Conservation (phyloP, 2,329 filamentous ascomycete genomes). For the Pezicula carpinea region DNA sequence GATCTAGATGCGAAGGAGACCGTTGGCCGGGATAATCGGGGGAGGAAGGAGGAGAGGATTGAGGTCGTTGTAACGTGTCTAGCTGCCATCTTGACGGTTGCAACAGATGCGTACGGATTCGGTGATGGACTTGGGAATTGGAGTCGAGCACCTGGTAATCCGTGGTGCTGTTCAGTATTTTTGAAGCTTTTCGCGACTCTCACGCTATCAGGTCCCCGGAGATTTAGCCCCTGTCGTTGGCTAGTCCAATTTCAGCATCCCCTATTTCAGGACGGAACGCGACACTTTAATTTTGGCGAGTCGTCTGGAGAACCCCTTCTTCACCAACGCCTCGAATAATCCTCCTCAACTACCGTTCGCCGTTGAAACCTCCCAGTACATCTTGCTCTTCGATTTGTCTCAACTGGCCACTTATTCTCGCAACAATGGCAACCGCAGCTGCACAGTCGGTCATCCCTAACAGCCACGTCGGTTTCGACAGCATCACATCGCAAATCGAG, state of each 20-base stretch:
- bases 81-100: slow-evolving; percentile 38
- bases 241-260: slow-evolving; percentile 6
- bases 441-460: slow-evolving; percentile 65
- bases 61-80: slow-evolving; percentile 35
- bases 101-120: neutral
- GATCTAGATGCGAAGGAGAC: slow-evolving; percentile 38
- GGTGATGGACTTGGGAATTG: slow-evolving; percentile 1
- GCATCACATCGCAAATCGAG: slow-evolving; percentile 99
- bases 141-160: neutral
- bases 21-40: slow-evolving; percentile 43
- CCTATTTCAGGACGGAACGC: slow-evolving; percentile 17
- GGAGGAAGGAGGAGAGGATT: slow-evolving; percentile 47
- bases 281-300: slow-evolving; percentile 17
- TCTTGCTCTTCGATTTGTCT: neutral
- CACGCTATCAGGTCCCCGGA: neutral
- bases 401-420: slow-evolving; percentile 2
- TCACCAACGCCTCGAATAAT: neutral
- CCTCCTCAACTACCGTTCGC: neutral
- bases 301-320: neutral
- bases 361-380: neutral
- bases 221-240: neutral
- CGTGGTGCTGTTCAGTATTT: slow-evolving; percentile 4
- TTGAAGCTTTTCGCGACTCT: slow-evolving; percentile 17
- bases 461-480: slow-evolving; percentile 99
- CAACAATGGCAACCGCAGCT: slow-evolving; percentile 26